These are phyloP conservation scores for Colletotrichum sp. DNA, from an alignment of 2,329 filamentous ascomycete genomes.

Conservation along the genomic window DNA sequence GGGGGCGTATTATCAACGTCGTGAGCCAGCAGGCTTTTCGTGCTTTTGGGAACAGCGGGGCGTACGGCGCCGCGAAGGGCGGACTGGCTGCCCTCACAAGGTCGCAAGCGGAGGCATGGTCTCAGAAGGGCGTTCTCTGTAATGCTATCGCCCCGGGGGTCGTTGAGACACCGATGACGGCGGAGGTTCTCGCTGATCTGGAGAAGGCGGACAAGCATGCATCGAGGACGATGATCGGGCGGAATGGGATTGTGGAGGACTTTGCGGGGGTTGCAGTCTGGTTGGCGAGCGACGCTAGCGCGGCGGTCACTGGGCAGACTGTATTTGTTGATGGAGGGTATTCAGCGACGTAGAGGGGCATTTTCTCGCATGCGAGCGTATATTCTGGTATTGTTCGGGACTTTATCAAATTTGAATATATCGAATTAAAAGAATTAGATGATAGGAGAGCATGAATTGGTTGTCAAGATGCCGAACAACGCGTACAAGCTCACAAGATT, in stretches of 20 bases:
- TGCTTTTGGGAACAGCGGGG: constrained; percentile 36
- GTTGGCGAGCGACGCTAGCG: constrained; percentile 33
- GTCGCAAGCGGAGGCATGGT: constrained; percentile 40
- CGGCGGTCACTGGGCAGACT: constrained; percentile 35
- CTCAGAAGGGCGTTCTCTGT: constrained; percentile 33
- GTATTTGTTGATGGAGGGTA: constrained; percentile 40
- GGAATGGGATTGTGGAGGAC: constrained; percentile 34
- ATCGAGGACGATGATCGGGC: constrained; percentile 31
- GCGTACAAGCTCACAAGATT: neutral
- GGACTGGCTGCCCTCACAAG: constrained; percentile 34
- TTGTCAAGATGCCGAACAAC: neutral
- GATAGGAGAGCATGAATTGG: too few species aligned
- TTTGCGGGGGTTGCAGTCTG: constrained; percentile 35
- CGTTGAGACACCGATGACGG: constrained; percentile 32
- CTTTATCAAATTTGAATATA: neutral
- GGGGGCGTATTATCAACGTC: constrained; percentile 38
- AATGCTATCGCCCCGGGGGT: constrained; percentile 37
- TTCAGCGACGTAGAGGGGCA: constrained; percentile 27
- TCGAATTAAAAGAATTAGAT: too few species aligned
- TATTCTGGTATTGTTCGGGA: rapidly evolving
- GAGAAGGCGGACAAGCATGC: constrained; percentile 27
- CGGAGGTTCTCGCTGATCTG: constrained; percentile 24
- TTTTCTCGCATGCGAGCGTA: rapidly evolving
- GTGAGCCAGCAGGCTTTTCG: constrained; percentile 35
- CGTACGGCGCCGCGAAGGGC: constrained; percentile 36